A percentile compares a stretch with the other conserved stretches of the same genome.
These are phyloP conservation scores for Colletotrichum graminicola DNA, from an alignment of 2,329 filamentous ascomycete species.

Conservation along the genomic window DNA sequence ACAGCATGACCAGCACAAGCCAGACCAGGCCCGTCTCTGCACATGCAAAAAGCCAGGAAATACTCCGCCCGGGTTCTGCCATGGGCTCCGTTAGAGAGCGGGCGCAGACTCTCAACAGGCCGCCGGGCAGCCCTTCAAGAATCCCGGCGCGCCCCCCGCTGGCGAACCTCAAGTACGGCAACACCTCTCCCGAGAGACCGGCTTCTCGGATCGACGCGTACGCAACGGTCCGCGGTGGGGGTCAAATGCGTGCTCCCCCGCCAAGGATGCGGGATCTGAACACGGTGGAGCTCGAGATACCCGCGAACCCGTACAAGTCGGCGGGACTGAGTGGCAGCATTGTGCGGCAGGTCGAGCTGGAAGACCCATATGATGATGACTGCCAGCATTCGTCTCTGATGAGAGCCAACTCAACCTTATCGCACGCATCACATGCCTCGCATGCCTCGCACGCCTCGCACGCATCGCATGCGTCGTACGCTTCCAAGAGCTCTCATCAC, in stretches of 20 bases:
- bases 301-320: constrained; percentile 61
- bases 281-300: constrained; percentile 64
- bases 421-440: constrained; percentile 51
- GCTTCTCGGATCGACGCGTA: constrained; percentile 52
- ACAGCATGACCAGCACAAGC: constrained; percentile 43
- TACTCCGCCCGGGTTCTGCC: constrained; percentile 22
- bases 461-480: constrained; percentile 45
- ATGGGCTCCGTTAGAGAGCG: constrained; percentile 43
- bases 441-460: constrained; percentile 44
- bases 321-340: constrained; percentile 65
- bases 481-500: constrained; percentile 50
- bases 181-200: constrained; percentile 78
- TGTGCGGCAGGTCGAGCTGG: constrained; percentile 74
- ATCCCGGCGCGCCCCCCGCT: constrained; percentile 79
- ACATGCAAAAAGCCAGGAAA: constrained; percentile 37
- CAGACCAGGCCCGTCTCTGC: constrained; percentile 30
- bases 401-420: constrained; percentile 56
- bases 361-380: constrained; percentile 87
- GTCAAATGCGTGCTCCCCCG: constrained; percentile 75
- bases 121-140: constrained; percentile 71
- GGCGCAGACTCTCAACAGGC: constrained; percentile 44
- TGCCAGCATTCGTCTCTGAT: constrained; percentile 51
- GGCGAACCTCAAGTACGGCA: constrained; percentile 75
- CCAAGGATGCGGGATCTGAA: constrained; percentile 91
- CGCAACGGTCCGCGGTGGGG: constrained; percentile 65